Evolutionary conservation across 1,284 basidiomycete genomes (phyloP).

Genomic region (Calocybe gambosa): DNA sequence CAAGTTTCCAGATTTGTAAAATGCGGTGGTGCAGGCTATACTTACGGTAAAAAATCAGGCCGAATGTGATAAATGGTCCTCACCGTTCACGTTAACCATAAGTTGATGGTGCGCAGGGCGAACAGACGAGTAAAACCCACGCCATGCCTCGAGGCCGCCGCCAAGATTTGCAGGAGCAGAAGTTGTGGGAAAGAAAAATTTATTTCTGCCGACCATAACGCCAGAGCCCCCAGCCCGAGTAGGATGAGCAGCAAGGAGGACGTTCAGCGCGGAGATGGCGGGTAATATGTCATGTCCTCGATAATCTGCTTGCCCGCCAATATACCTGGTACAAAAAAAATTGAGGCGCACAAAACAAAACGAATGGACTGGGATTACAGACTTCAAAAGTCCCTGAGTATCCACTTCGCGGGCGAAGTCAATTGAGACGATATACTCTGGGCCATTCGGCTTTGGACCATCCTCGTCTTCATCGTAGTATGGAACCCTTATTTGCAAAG

Average conservation of each 20-base stretch:
- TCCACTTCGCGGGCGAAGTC: conserved; percentile 54
- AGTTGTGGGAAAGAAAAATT: conserved; percentile 63
- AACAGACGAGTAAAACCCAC: conserved; percentile 72
- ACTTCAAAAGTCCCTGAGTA: conserved; percentile 52
- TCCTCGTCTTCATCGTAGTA: conserved; percentile 65
- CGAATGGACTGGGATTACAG: conserved; percentile 14
- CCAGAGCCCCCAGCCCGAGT: conserved; percentile 53
- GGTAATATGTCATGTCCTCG: conserved; percentile 61
- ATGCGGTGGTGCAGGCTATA: conserved; percentile 66
- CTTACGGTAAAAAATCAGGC: conserved; percentile 3
- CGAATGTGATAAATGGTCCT: conserved; percentile 7
- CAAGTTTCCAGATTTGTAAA: conserved; percentile 61
- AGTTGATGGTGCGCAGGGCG: conserved; percentile 65
- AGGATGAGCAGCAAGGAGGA: conserved; percentile 60
- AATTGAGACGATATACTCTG: conserved; percentile 59
- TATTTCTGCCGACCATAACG: conserved; percentile 68
- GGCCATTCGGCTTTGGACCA: conserved; percentile 37
- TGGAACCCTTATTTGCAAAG: conserved; percentile 43
- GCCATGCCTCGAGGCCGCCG: conserved; percentile 62
- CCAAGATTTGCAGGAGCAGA: conserved; percentile 42
- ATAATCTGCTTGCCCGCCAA: conserved; percentile 53
- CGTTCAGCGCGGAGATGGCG: conserved; percentile 65
- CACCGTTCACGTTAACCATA: conserved; percentile 73
- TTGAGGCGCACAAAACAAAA: not conserved
- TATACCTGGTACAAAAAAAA: conserved; percentile 26